Conservation (phyloP, 345 rosid genomes). For the Citropsis articulata region DNA sequence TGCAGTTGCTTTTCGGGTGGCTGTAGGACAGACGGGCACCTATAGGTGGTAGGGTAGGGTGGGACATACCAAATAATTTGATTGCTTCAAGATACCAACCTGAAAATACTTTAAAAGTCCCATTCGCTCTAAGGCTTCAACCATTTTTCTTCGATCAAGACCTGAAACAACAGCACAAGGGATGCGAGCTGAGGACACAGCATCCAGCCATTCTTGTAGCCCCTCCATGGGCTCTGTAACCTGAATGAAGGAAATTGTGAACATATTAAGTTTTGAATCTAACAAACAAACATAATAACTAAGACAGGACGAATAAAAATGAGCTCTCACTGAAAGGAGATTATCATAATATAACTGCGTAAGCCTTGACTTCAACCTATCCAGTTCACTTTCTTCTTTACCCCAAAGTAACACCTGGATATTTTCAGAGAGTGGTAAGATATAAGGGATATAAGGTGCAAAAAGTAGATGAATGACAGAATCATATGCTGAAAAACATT, state of each 20-base stretch:
- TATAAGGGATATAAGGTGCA: background rate
- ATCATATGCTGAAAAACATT: background rate
- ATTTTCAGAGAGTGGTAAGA: slow-evolving; percentile 17
- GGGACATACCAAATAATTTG: too few relatives aligned
- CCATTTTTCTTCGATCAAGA: slow-evolving; percentile 78
- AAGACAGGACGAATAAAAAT: background rate
- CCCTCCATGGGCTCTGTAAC: slow-evolving; percentile 70
- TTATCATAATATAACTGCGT: slow-evolving; percentile 64
- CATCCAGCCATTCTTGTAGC: slow-evolving; percentile 85
- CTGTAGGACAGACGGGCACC: too few relatives aligned
- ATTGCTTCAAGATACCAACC: slow-evolving; percentile 31
- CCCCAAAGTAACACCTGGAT: slow-evolving; percentile 76
- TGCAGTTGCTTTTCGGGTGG: too few relatives aligned
- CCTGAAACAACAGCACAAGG: slow-evolving; percentile 97
- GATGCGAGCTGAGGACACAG: slow-evolving; percentile 67
- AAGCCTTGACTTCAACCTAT: slow-evolving; percentile 59
- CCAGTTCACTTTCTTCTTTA: slow-evolving; percentile 51
- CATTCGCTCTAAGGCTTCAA: slow-evolving; percentile 63
- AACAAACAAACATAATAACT: slow-evolving; percentile 7
- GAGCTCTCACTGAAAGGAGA: slow-evolving; percentile 56
- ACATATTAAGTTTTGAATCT: slow-evolving; percentile 3
- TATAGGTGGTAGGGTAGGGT: too few relatives aligned
- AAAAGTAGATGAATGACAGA: background rate
- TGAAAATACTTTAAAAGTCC: slow-evolving; percentile 84
- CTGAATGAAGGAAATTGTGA: slow-evolving; percentile 36